phyloP scores from a whole-genome alignment of 306 rosid genomes.

The Astragalus glycyphyllos region DNA sequence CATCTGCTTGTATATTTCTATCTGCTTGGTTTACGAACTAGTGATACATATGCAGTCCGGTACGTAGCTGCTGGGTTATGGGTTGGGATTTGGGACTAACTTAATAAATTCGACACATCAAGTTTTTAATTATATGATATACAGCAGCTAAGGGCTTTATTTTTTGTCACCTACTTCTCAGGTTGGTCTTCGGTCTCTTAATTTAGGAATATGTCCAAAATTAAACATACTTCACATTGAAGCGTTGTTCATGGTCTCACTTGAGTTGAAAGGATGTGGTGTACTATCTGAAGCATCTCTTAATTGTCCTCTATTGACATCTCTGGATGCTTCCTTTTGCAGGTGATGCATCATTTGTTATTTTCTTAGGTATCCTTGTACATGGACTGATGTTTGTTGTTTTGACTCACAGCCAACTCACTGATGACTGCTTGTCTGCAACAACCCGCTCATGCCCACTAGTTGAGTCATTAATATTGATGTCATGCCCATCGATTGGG shows the following conservation, averaged over 20 bases:
- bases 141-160: conserved; percentile 1
- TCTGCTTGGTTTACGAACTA: conserved; percentile 19
- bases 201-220: conserved; percentile 97
- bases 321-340: conserved; percentile 98
- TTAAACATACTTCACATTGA: conserved; percentile 70
- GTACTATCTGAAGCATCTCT: conserved; percentile 88
- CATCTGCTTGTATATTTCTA: conserved; percentile 28
- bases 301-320: conserved; percentile 85
- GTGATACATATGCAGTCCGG: conserved; percentile 8
- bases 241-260: conserved; percentile 79
- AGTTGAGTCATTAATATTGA: conserved; percentile 85
- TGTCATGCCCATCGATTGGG: conserved; percentile 94
- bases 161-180: conserved; percentile 41
- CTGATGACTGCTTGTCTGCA: conserved; percentile 86
- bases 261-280: conserved; percentile 97
- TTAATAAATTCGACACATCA: neutral
- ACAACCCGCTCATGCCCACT: conserved; percentile 85
- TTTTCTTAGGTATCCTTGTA: conserved; percentile 24
- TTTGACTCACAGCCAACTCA: conserved; percentile 75
- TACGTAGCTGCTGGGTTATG: conserved; percentile 30
- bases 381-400: conserved; percentile 45
- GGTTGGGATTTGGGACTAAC: conserved; percentile 18
- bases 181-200: conserved; percentile 94
- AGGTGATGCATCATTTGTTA: conserved; percentile 57
- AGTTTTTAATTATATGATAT: conserved; percentile 13